Base-by-base conservation (phyloP, 768 basidiomycete species). In the Lactarius hengduanensis region DNA sequence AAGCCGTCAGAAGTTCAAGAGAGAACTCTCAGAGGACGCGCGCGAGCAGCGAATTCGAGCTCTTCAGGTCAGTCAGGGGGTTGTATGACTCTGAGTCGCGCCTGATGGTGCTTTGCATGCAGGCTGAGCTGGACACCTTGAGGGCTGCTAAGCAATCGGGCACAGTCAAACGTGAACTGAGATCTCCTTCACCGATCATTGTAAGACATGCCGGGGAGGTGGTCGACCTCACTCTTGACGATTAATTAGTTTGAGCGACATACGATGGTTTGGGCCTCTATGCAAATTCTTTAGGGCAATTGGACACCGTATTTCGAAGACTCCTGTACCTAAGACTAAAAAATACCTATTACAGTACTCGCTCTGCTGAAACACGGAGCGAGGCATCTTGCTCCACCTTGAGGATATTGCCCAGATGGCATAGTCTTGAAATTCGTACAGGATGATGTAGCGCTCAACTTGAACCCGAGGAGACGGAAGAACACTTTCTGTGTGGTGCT, bases 191-290 rank as follows among this genome's bases (percentile, higher is more conserved):
- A 34, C 61, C 61, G n/a, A 54, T 58, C 32, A 32, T 59, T 4
- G 38, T 62, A 9, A 47, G 57, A 30, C 18, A 26, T 13, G 38
- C 45, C n/a, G 47, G 65, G 15, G 65, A 41, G 58, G 53, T 63
- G 3, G 4, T 66, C n/a, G 65, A 66, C 22, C 65, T 62, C 45
- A 66, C 65, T 20, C 61, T 66, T 10, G 65, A 62, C 4, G 65
- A 62, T 20, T 66, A 38, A 62, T 41, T n/a, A 61, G 6, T 38
- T 38, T 38, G 36, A 2, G 36, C 36, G 36, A 38, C 3, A 26
- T 34, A 13, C 9, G 8, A n/a, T 41, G 22, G 5, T n/a, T 2
- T 47, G 9, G 32, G 16, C 18, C 20, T 10, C 9, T 3, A 45
- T 57, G 13, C 26, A 11, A 11, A 43, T 54, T 45, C 8, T n/a